Evolutionary conservation across 2,329 filamentous ascomycete genomes (phyloP), one percentile per base, ranked within the genome.

Genomic region (Aspergillus ruber): DNA sequence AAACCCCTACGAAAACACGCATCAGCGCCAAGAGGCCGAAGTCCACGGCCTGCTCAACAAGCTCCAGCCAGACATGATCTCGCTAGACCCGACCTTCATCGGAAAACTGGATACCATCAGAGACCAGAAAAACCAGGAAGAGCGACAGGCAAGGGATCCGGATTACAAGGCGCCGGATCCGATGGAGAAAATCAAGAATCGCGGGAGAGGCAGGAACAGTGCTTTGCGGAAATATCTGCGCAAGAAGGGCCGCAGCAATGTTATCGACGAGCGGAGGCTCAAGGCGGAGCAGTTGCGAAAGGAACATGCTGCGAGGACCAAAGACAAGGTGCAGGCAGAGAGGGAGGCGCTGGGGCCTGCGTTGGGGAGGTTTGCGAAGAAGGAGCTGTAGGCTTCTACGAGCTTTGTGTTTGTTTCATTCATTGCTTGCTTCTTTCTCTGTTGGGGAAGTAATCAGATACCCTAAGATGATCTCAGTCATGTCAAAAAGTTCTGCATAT

Each of bases 51-150:
- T 98, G 54, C 81, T 98, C 59, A 95, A 94, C 77, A 98, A 98
- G 74, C 77, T 98, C 42, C 83, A 90, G 61, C 91, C 93, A 3
- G 91, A 95, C 64, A 98, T 97, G 89, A 98, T 98, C 53, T 88
- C 89, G 1, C 76, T 98, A 18, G 85, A 98, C 64, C 91, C 93
- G 57, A 86, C 93, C 68, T 94, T 90, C 64, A 82, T 98, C 59
- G 93, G 93, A 47, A 88, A 84, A 57, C 77, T 98, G 27, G 90
- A 98, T 65, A 75, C 90, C 48, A 81, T 87, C 44, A 88, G 85
- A 32, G 83, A 90, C 51, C 79, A 87, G 72, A 84, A 93, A 73
- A 79, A 85, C 43, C 79, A 83, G 61, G 83, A 82, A 21, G 89
- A 94, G 61, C 83, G 81, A 62, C 85, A 95, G 63, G 78, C 94